A percentile compares a stretch with the other conserved stretches of the same genome.
phyloP scores from a whole-genome alignment of 202 grass and related monocot species.

The Elaeis oleifera region DNA sequence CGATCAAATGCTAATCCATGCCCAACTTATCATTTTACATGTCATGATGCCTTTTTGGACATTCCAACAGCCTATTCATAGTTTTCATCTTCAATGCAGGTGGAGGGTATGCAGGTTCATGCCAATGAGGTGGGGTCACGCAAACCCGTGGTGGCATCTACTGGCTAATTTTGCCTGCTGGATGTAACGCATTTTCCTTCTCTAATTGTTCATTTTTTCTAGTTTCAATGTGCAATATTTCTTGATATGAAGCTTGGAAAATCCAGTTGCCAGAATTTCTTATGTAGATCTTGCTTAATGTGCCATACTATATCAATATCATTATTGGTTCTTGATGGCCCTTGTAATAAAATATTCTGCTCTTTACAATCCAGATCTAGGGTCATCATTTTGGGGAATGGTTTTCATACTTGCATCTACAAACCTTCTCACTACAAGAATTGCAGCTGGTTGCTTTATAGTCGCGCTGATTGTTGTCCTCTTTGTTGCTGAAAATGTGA shows the following conservation, averaged over 20 bases:
- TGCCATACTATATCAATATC: not conserved
- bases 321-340: not conserved
- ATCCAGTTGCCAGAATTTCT: no score
- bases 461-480: no score
- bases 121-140: slow-evolving; percentile 83
- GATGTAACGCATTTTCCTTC: slow-evolving; percentile 50
- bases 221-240: no score
- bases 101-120: slow-evolving; percentile 95
- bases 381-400: slow-evolving; percentile 99
- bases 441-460: no score
- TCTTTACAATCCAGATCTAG: slow-evolving; percentile 59
- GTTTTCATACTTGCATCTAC: slow-evolving; percentile 59
- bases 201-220: not conserved
- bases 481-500: no score
- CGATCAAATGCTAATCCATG: no score
- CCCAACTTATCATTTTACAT: no score
- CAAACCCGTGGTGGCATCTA: slow-evolving; percentile 96
- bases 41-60: no score
- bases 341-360: slow-evolving; percentile 6
- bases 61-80: not conserved
- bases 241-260: no score
- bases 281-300: no score
- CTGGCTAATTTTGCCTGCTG: slow-evolving; percentile 97
- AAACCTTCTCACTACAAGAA: no score
- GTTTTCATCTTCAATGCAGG: slow-evolving; percentile 29